These are phyloP conservation scores for Scenedesmus sp. DNA, from an alignment of 163 green algal genomes.

Conservation along the genomic window DNA sequence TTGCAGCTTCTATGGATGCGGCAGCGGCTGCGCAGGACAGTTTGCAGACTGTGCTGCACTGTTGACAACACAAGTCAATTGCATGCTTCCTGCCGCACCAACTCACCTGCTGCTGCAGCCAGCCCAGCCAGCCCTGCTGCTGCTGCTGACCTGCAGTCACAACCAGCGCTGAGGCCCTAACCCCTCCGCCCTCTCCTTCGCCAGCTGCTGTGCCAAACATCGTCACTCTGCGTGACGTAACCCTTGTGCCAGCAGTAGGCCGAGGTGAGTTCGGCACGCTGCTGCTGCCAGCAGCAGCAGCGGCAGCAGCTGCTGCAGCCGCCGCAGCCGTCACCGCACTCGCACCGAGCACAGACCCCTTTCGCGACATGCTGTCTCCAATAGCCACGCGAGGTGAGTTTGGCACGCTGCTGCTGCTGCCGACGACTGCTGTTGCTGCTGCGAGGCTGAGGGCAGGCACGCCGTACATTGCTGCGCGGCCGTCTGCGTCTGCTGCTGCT, in stretches of 20 bases:
- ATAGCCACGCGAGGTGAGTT: not conserved
- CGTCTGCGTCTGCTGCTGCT: slow-evolving; percentile 49
- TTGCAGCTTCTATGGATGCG: not conserved
- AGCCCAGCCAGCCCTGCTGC: slow-evolving; percentile 7
- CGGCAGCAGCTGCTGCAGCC: slow-evolving; percentile 12
- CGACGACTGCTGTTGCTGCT: slow-evolving; percentile 28
- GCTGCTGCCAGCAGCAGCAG: not conserved
- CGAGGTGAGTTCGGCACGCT: not conserved
- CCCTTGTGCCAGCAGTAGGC: not conserved
- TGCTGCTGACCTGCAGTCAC: not conserved
- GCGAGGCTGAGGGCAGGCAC: slow-evolving; percentile 37
- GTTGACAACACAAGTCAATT: not conserved
- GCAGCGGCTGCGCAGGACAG: not conserved
- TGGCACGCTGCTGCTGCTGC: not conserved
- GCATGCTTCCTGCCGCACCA: not conserved
- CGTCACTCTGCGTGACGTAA: not conserved
- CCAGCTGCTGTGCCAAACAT: not conserved
- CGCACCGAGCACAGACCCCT: not conserved
- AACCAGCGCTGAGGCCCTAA: not conserved
- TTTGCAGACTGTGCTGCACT: not conserved
- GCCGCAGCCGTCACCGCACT: not conserved
- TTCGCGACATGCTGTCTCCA: not conserved
- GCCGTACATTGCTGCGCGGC: slow-evolving; percentile 44
- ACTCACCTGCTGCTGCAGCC: slow-evolving; percentile 21
- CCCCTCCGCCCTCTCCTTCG: not conserved